A percentile compares a stretch with the other conserved stretches of the same genome.
Evolutionary conservation across 2,329 filamentous ascomycete genomes (phyloP).

Genomic region (Aureobasidium sp.): DNA sequence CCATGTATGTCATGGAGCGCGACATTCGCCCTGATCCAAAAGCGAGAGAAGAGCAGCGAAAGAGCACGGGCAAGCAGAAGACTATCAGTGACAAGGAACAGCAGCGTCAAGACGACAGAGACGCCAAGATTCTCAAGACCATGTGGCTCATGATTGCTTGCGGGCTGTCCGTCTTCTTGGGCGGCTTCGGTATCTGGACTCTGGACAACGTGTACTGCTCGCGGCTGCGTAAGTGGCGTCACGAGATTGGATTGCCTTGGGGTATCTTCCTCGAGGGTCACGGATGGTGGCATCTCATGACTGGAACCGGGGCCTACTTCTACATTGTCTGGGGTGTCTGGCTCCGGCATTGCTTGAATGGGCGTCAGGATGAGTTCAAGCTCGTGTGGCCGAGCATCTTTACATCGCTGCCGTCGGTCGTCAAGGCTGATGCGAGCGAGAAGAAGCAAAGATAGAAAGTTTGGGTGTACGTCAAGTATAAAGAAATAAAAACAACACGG

Average conservation of each 20-base stretch:
- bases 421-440: slow-evolving; percentile 26
- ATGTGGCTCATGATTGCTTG: slow-evolving; percentile 72
- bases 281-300: slow-evolving; percentile 75
- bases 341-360: slow-evolving; percentile 69
- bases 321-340: slow-evolving; percentile 81
- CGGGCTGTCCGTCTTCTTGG: slow-evolving; percentile 64
- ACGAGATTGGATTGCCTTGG: slow-evolving; percentile 68
- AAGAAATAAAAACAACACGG: background rate
- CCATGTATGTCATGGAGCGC: slow-evolving; percentile 70
- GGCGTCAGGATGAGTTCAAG: slow-evolving; percentile 62
- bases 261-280: slow-evolving; percentile 67
- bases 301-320: slow-evolving; percentile 73
- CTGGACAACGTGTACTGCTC: slow-evolving; percentile 72
- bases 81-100: slow-evolving; percentile 27
- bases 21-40: slow-evolving; percentile 53
- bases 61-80: slow-evolving; percentile 18
- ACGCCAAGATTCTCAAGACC: slow-evolving; percentile 51
- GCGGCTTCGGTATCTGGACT: slow-evolving; percentile 70
- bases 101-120: slow-evolving; percentile 47
- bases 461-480: background rate
- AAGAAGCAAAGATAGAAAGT: slow-evolving; percentile 28
- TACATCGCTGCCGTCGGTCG: slow-evolving; percentile 48
- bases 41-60: slow-evolving; percentile 34
- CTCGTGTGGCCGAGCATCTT: slow-evolving; percentile 61
- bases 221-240: slow-evolving; percentile 57